Evolutionary conservation across 83 land plant genomes (phyloP).

Genomic region (Diphasiastrum complanatum): DNA sequence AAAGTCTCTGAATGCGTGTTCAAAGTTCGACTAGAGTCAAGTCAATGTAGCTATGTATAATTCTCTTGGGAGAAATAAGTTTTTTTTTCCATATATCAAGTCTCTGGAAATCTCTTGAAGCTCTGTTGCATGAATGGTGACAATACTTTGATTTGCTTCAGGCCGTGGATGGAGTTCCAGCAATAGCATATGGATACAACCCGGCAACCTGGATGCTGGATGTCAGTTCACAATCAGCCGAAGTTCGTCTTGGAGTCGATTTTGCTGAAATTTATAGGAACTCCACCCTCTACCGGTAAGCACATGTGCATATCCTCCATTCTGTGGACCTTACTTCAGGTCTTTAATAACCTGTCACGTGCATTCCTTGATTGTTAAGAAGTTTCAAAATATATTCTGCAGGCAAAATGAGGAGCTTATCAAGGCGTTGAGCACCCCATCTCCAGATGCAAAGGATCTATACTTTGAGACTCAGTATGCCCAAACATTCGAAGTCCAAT

Average conservation of each 20-base stretch:
- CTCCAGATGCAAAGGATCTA: slow-evolving; percentile 28
- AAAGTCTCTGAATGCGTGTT: too few relatives aligned
- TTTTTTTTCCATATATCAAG: too few relatives aligned
- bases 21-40: too few relatives aligned
- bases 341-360: too few relatives aligned
- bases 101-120: too few relatives aligned
- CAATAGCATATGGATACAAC: slow-evolving; percentile 19
- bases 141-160: not conserved
- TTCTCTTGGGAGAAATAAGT: too few relatives aligned
- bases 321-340: not conserved
- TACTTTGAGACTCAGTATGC: slow-evolving; percentile 30
- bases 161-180: slow-evolving; percentile 9
- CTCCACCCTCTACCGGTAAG: slow-evolving; percentile 13
- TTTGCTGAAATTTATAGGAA: slow-evolving; percentile 19
- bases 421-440: slow-evolving; percentile 25
- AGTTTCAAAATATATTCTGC: too few relatives aligned
- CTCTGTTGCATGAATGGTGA: too few relatives aligned
- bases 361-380: too few relatives aligned
- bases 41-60: too few relatives aligned
- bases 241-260: slow-evolving; percentile 21
- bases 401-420: slow-evolving; percentile 31
- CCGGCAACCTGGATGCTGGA: slow-evolving; percentile 47
- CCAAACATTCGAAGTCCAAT: slow-evolving; percentile 29
- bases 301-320: not conserved
- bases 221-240: slow-evolving; percentile 25